Evolutionary conservation across 768 basidiomycete species (phyloP).

Genomic region (Leccinum rimulosum): DNA sequence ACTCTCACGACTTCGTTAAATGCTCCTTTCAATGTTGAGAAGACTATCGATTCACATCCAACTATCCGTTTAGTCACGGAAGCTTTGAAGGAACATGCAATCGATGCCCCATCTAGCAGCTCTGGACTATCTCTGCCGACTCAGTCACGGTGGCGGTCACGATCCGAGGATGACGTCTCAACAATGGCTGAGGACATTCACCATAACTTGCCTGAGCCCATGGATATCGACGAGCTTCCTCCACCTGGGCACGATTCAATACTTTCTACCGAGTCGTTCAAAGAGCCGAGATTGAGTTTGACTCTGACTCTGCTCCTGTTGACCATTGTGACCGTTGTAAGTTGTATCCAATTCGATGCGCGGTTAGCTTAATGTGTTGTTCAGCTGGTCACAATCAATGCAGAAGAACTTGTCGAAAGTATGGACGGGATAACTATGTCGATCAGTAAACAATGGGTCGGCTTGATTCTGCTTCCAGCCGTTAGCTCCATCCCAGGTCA

Average conservation of each 20-base stretch:
- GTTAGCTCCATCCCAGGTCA: conserved; percentile 77
- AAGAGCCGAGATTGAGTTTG: conserved; percentile 59
- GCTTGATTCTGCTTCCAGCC: conserved; percentile 82
- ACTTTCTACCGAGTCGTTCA: conserved; percentile 23
- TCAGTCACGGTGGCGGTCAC: conserved; percentile 11
- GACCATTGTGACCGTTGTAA: conserved; percentile 59
- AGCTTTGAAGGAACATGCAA: conserved; percentile 1
- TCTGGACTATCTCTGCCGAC: conserved; percentile 9
- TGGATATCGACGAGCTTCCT: conserved; percentile 13
- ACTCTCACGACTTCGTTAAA: conserved; percentile 20
- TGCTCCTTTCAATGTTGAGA: conserved; percentile 5
- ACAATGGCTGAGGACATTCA: conserved; percentile 1
- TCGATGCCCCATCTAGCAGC: background rate
- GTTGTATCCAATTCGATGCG: conserved; percentile 20
- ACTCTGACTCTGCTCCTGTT: conserved; percentile 55
- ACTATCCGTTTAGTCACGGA: conserved; percentile 28
- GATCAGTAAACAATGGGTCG: conserved; percentile 87
- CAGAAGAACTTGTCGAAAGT: conserved; percentile 76
- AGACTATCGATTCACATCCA: conserved; percentile 9
- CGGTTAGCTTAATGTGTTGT: conserved; percentile 3
- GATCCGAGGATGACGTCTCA: conserved; percentile 15
- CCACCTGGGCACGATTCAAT: conserved; percentile 17
- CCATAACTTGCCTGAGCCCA: conserved; percentile 11
- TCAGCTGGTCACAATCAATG: conserved; percentile 56
- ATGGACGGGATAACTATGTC: conserved; percentile 73